Conservation (phyloP, 495 filamentous ascomycete genomes). For the Aspergillus nidulans region DNA sequence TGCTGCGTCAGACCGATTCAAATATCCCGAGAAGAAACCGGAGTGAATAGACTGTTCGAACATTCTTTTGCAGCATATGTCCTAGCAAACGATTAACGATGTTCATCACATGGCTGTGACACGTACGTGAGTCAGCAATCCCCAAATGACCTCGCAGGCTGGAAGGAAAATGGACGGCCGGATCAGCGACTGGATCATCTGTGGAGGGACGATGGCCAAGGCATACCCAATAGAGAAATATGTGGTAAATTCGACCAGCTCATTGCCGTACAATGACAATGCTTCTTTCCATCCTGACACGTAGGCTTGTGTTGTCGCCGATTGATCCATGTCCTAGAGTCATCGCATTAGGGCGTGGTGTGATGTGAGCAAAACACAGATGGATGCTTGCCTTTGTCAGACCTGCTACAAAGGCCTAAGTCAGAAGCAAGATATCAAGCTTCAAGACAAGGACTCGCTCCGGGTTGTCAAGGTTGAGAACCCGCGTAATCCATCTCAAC, state of each 20-base stretch:
- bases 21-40: constrained; percentile 18
- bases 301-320: constrained; percentile 37
- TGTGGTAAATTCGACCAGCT: constrained; percentile 36
- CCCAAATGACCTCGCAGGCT: constrained; percentile 42
- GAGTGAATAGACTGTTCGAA: constrained; percentile 14
- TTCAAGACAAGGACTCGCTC: neutral
- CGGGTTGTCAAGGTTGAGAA: neutral
- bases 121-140: constrained; percentile 19
- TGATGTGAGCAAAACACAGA: neutral
- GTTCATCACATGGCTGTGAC: neutral
- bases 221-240: constrained; percentile 54
- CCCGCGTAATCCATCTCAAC: neutral
- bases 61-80: constrained; percentile 16
- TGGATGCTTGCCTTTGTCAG: neutral
- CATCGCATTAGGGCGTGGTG: neutral
- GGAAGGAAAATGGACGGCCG: constrained; percentile 52
- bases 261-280: constrained; percentile 44
- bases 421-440: neutral
- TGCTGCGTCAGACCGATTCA: constrained; percentile 4
- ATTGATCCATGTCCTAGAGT: constrained; percentile 9
- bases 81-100: neutral
- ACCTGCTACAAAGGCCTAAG: constrained; percentile 6
- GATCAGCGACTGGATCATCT: constrained; percentile 45
- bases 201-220: constrained; percentile 51
- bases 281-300: constrained; percentile 56